phyloP scores from a whole-genome alignment of 179 eudicot species.

The Carnegiea gigantea region DNA sequence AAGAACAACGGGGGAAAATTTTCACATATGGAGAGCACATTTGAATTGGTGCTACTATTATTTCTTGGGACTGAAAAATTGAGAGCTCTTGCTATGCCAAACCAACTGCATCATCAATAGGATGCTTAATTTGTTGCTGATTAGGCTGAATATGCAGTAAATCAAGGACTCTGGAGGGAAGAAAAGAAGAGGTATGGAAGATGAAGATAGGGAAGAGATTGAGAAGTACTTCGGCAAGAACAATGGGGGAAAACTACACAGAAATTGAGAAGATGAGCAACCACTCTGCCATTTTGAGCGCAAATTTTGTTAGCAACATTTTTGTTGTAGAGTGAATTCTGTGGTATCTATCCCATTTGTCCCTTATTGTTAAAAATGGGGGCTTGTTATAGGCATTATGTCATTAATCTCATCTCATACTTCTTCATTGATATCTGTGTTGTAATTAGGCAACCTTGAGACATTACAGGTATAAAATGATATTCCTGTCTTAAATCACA shows the following conservation, averaged over 20 bases:
- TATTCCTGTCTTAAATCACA: too few relatives aligned
- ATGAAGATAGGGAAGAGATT: conserved; percentile 57
- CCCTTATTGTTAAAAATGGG: not conserved
- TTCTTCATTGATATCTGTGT: not conserved
- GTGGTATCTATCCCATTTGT: not conserved
- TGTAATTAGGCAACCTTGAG: not conserved
- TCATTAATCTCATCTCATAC: not conserved
- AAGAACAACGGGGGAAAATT: conserved; percentile 33
- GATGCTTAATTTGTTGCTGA: not conserved
- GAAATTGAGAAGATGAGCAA: conserved; percentile 39
- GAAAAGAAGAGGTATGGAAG: conserved; percentile 45
- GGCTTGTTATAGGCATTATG: not conserved
- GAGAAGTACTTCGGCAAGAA: conserved; percentile 37
- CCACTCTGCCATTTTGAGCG: not conserved
- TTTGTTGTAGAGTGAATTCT: not conserved
- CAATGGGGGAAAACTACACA: conserved; percentile 33
- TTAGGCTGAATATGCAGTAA: conserved; percentile 38
- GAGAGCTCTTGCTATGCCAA: not conserved
- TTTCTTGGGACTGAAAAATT: conserved; percentile 1
- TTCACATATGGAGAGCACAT: conserved; percentile 54
- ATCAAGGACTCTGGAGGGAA: conserved; percentile 54
- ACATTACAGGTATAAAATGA: too few relatives aligned
- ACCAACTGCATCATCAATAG: not conserved
- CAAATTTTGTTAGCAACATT: not conserved
- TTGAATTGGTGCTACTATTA: not conserved